Conservation (phyloP, 1,284 basidiomycete genomes). For the Mycena citricolor region DNA sequence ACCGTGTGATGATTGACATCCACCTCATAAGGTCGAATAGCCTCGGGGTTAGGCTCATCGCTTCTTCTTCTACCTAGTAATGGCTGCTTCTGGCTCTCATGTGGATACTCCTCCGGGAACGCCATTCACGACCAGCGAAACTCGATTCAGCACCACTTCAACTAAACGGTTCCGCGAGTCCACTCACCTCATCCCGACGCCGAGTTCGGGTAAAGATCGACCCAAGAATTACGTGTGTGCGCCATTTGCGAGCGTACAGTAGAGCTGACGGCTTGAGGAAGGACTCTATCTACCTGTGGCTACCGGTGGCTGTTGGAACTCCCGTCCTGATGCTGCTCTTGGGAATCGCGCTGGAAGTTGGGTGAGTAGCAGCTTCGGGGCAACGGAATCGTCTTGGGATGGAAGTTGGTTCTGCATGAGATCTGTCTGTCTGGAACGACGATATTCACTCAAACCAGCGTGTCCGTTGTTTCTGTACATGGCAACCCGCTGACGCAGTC, state of each 20-base stretch:
- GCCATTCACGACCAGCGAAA: slow-evolving; percentile 7
- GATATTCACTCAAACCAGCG: too few relatives aligned
- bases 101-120: slow-evolving; percentile 12
- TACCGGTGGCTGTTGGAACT: slow-evolving; percentile 42
- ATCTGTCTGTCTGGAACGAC: too few relatives aligned
- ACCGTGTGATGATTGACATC: too few relatives aligned
- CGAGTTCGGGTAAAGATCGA: slow-evolving; percentile 32
- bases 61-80: too few relatives aligned
- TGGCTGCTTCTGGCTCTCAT: too few relatives aligned
- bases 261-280: slow-evolving; percentile 28
- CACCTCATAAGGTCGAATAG: too few relatives aligned
- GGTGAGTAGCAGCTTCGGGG: slow-evolving; percentile 40
- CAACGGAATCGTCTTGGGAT: too few relatives aligned
- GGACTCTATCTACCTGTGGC: slow-evolving; percentile 46
- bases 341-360: slow-evolving; percentile 51
- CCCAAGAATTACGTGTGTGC: slow-evolving; percentile 44
- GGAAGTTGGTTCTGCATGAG: too few relatives aligned
- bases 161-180: slow-evolving; percentile 40
- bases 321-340: slow-evolving; percentile 44
- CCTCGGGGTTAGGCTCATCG: too few relatives aligned
- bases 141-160: slow-evolving; percentile 15
- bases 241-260: too few relatives aligned
- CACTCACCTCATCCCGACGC: slow-evolving; percentile 47
- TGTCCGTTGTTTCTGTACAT: too few relatives aligned
- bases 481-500: too few relatives aligned